Base-by-base conservation (phyloP, 352 stramenopile genomes). In the Globisporangium cederbergense region DNA sequence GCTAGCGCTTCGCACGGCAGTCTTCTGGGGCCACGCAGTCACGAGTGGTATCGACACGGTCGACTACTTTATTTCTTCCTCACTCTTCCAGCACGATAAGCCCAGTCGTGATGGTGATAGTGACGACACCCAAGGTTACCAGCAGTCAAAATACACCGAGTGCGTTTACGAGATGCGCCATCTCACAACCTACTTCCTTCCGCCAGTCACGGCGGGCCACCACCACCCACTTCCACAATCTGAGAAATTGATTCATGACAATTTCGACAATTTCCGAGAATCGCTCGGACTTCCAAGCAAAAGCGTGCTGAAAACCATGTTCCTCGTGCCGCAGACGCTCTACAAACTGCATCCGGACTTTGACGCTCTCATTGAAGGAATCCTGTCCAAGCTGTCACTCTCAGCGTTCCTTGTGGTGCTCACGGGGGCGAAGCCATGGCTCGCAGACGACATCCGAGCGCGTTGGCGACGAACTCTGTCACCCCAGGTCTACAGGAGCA, bases 291-390 rank as follows among this genome's bases (percentile, higher is more conserved):
- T 75, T 9, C 73, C 73, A 2, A 30, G 47, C 3, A 54, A 55
- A 7, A 6, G 14, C 1, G 25, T 58, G 5, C 57, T 72, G 30
- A 28, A 62, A 2, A 67, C 64, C 18, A 77, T 91, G 58, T 73
- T 89, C 20, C 62, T 90, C 13, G 60, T 88, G 0, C 83, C 83
- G 14, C 83, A 90, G 61, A 89, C 81, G 8, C 70, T 92, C 22
- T 88, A 88, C 65, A 92, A 90, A 54, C 68, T 92, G 0, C 83
- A 90, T 53, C 75, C 79, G 3, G 78, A 81, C 52, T 85, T 92
- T 18, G 83, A 92, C 43, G 11, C 3, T 0, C 52, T 89, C 30
- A 47, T 92, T n/a, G 69, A 75, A 13, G 47, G 62, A 7, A 70
- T 90, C 6, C 55, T 90, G 1, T 49, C 52, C 1, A 9, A 49